A percentile compares a stretch with the other conserved stretches of the same genome.
These are phyloP conservation scores for Aspergillus sp. DNA, from an alignment of 2,329 filamentous ascomycete genomes.

Conservation along the genomic window DNA sequence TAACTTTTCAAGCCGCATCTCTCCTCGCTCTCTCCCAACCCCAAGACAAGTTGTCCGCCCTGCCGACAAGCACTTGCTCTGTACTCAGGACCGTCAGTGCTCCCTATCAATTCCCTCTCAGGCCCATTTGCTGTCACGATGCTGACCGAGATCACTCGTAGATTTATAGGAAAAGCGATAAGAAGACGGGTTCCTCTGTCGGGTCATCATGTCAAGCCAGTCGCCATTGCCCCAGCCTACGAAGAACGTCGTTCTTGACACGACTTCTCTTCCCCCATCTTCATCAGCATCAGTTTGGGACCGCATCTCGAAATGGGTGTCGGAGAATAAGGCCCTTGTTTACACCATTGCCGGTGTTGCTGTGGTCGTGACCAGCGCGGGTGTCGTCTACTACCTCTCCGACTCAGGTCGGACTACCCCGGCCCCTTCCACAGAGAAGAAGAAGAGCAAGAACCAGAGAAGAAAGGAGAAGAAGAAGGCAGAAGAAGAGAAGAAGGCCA, in stretches of 20 bases:
- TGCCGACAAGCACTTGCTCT: constrained; percentile 19
- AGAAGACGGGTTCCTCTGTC: constrained; percentile 19
- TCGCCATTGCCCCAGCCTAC: constrained; percentile 38
- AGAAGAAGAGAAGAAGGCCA: constrained; percentile 56
- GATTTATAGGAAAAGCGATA: constrained; percentile 17
- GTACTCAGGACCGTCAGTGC: constrained; percentile 25
- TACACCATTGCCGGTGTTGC: constrained; percentile 96
- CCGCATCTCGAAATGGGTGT: constrained; percentile 85
- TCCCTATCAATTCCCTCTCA: neutral
- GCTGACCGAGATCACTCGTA: constrained; percentile 3
- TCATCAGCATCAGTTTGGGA: constrained; percentile 78
- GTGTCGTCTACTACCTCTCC: constrained; percentile 86
- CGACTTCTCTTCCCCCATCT: constrained; percentile 45
- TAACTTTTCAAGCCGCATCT: constrained; percentile 41
- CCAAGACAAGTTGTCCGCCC: constrained; percentile 19
- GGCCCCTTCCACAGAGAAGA: constrained; percentile 52
- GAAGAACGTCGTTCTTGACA: constrained; percentile 44
- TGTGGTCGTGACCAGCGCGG: constrained; percentile 85
- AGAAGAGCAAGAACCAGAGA: constrained; percentile 87
- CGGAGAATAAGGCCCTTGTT: constrained; percentile 91
- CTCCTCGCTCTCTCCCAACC: constrained; percentile 30
- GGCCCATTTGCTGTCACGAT: neutral
- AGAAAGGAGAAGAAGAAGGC: constrained; percentile 67
- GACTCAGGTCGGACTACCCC: constrained; percentile 52
- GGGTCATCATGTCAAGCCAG: constrained; percentile 45